Evolutionary conservation across 208 protist genomes (phyloP), one percentile per base, ranked within the genome.

Genomic region (Acanthamoeba sp.): DNA sequence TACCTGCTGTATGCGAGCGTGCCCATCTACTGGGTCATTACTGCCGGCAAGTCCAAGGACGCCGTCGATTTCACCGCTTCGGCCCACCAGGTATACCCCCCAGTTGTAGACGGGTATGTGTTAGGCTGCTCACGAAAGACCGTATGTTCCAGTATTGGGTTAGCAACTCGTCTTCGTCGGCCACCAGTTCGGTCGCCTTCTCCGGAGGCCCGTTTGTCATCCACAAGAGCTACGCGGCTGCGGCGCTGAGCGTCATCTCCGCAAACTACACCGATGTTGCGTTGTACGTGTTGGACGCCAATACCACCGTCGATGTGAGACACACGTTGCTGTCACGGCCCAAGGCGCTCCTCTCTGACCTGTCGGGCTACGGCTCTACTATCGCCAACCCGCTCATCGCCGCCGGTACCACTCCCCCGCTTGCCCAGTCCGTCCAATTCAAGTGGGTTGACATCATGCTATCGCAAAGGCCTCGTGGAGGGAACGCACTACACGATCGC

Each of bases 281-380:
- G 24, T 14, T 78, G 29, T 78, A 87, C 29, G 45, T 42, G 42
- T n/a, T 87, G 7, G 45, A 48, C 18, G 42, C 36, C n/a, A 38
- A 48, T 27, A 1, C 45, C n/a, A 50, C 38, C 29, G 32, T 87
- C 2, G 78, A 87, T 24, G 48, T 87, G 45, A 36, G 78, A 4
- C 78, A 87, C 48, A 87, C 34, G 16, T 27, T 87, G 6, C 45
- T 59, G 22, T 22, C n/a, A 18, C 22, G 34, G 78, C 78, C 78
- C 5, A 59, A 87, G 22, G 78, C 27, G 12, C 29, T 87, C 27
- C 78, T 87, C 78, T 87, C 78, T 9, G 78, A 87, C 78, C 24
- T 87, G 24, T n/a, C 45, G 20, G 78, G 78, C 78, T 42, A 87
- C 22, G 78, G 27, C 3, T 34, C 22, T 14, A 87, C 78, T 0